Base-by-base conservation (phyloP, 176 grass and related monocot species). In the Musa acuminata region DNA sequence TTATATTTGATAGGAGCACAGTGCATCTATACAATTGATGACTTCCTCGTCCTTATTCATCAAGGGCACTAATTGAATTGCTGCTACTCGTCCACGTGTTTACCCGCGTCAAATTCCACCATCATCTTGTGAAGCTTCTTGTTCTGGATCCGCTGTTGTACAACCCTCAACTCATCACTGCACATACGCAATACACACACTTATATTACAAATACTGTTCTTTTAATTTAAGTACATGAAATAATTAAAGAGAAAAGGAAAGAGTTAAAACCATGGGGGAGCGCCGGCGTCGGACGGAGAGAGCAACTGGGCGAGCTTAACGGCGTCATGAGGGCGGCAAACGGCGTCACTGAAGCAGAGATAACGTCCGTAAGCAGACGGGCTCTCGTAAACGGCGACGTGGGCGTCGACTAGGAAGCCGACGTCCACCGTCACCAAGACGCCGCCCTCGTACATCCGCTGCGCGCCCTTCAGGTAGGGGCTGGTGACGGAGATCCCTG, bases 121-220 rank as follows among this genome's bases (percentile, higher is more conserved):
- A 99, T 94, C 25, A 99, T 80, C 73, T 88, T 89, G 82, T 79
- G 91, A 63, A 99, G 75, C 73, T 99, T 99, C 75, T 87, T 91
- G 73, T 76, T 91, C 68, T 91, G 88, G 43, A 99, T 94, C 76
- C 81, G 87, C 57, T 91, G 95, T 1, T 87, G 78, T 63, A 80
- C 79, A 62, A 85, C 86, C 76, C 78, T 87, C 49, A 99, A 80
- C 67, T 99, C 95, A 27, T 91, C 83, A 54, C 95, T 94, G 79
- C 53, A 80, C 55, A 50, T 49, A 1, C 4, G 13, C 9, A 58
- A 2, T 58, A 17, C 16, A 24, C 54, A 58, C 35, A 58, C 16
- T 58, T 4, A 0, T 13, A 58, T 58, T 58, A 58, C 11, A 58
- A 17, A 17, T 13, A 58, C 3, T 13, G 16, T 13, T 5, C 1